phyloP scores from a whole-genome alignment of 2,329 filamentous ascomycete genomes.

The Neurospora crassa region DNA sequence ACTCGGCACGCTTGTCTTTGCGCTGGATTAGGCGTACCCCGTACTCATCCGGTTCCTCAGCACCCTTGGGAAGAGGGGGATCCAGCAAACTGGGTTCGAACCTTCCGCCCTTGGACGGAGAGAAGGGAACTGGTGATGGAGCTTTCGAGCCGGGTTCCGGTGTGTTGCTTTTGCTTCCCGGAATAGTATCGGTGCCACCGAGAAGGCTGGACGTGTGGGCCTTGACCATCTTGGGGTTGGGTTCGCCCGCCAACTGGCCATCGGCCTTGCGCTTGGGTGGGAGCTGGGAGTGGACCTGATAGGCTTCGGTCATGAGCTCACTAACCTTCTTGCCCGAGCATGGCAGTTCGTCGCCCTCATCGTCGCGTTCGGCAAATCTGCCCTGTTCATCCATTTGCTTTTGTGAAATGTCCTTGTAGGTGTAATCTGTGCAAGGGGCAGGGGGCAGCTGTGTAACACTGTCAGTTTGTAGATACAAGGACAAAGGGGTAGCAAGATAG shows the following conservation, averaged over 20 bases:
- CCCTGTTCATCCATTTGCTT: slow-evolving; percentile 35
- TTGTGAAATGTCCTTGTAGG: slow-evolving; percentile 35
- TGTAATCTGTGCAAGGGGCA: slow-evolving; percentile 30
- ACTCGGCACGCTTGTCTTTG: slow-evolving; percentile 27
- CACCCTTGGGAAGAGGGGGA: slow-evolving; percentile 27
- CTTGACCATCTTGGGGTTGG: slow-evolving; percentile 37
- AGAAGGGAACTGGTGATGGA: slow-evolving; percentile 16
- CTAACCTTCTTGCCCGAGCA: slow-evolving; percentile 31
- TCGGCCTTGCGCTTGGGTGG: slow-evolving; percentile 41
- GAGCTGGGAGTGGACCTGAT: slow-evolving; percentile 23
- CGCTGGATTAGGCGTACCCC: slow-evolving; percentile 40
- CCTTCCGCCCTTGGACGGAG: slow-evolving; percentile 15
- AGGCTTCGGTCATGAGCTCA: slow-evolving; percentile 20
- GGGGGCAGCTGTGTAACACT: slow-evolving; percentile 12
- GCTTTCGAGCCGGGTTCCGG: slow-evolving; percentile 18
- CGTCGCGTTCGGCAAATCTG: slow-evolving; percentile 29
- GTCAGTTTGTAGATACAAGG: slow-evolving; percentile 7
- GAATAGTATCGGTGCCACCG: slow-evolving; percentile 22
- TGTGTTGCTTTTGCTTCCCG: slow-evolving; percentile 18
- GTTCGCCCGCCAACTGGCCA: slow-evolving; percentile 39
- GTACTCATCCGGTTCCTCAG: slow-evolving; percentile 39
- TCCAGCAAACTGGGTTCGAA: slow-evolving; percentile 21
- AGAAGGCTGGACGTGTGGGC: slow-evolving; percentile 33
- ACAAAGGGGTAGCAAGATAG: slow-evolving; percentile 6
- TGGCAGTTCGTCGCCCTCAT: slow-evolving; percentile 33